phyloP scores from a whole-genome alignment of 75 land plant species.

The Azolla pinnata region DNA sequence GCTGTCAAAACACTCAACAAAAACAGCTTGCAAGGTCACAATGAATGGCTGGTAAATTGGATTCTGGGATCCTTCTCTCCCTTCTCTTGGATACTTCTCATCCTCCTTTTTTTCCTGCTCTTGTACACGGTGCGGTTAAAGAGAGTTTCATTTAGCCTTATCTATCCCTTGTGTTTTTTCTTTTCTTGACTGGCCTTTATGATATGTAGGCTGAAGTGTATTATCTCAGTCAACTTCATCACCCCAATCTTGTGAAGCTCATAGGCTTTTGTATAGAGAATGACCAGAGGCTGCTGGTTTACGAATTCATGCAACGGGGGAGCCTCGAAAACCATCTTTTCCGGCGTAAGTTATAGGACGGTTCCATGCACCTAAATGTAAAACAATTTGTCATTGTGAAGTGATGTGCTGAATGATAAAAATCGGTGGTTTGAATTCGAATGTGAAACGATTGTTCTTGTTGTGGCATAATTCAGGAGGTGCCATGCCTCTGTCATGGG shows the following conservation, averaged over 20 bases:
- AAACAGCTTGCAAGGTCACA: neutral
- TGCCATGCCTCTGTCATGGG: constrained; percentile 18
- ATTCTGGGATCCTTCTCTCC: too few species aligned
- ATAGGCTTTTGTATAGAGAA: constrained; percentile 10
- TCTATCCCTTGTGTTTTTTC: neutral
- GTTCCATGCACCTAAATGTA: constrained; percentile 11
- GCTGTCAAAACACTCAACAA: neutral
- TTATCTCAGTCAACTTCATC: constrained; percentile 14
- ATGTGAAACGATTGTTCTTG: neutral
- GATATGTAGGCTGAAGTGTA: constrained; percentile 15
- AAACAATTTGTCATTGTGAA: constrained; percentile 14
- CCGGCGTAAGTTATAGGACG: neutral
- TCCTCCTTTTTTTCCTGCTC: too few species aligned
- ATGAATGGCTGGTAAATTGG: neutral
- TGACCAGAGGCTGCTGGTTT: constrained; percentile 12
- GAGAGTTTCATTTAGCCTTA: neutral
- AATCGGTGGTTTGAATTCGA: neutral
- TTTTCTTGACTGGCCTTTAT: neutral
- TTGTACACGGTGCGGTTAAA: neutral
- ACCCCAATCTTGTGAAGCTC: constrained; percentile 9
- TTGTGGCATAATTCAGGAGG: neutral
- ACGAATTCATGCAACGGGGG: constrained; percentile 12
- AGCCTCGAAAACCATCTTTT: constrained; percentile 6
- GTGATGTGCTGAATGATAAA: too few species aligned
- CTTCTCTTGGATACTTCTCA: too few species aligned